Percentiles rank a stretch among this genome's conserved stretches.
Evolutionary conservation across 2,329 filamentous ascomycete genomes (phyloP).

Genomic region (Aspergillus transmontanensis): DNA sequence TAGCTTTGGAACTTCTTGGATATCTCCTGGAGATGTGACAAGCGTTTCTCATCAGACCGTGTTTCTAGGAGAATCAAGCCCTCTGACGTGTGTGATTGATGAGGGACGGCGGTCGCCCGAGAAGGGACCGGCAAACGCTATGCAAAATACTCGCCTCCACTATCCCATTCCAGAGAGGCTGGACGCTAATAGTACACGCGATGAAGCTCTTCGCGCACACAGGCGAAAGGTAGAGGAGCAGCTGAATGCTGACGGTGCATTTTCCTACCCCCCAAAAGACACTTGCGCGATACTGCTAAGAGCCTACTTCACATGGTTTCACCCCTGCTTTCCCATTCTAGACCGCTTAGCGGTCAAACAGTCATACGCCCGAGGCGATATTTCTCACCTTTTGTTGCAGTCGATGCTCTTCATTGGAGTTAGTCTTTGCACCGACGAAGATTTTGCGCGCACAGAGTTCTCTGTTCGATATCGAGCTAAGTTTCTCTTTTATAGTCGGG

Average conservation of each 20-base stretch:
- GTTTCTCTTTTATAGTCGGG: constrained; percentile 53
- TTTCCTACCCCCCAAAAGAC: constrained; percentile 49
- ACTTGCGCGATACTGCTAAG: constrained; percentile 49
- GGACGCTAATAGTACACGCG: constrained; percentile 16
- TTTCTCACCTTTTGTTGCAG: constrained; percentile 56
- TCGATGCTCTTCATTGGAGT: constrained; percentile 59
- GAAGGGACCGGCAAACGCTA: constrained; percentile 32
- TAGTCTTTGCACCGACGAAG: constrained; percentile 54
- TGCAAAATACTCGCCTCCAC: constrained; percentile 40
- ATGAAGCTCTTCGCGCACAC: constrained; percentile 24
- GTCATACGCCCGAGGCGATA: constrained; percentile 41
- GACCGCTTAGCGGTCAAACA: constrained; percentile 50
- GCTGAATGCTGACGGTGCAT: constrained; percentile 44
- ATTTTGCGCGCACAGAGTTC: constrained; percentile 50
- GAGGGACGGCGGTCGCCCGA: constrained; percentile 35
- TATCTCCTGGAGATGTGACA: constrained; percentile 1
- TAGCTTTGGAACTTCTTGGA: constrained; percentile 4
- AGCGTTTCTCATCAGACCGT: constrained; percentile 31
- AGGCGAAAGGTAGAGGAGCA: constrained; percentile 39
- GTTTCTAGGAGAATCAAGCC: constrained; percentile 53
- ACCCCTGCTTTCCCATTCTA: constrained; percentile 59
- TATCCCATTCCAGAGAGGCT: constrained; percentile 37
- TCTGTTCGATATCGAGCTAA: constrained; percentile 54
- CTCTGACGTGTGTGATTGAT: constrained; percentile 53
- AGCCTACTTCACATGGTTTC: constrained; percentile 60